phyloP scores from a whole-genome alignment of 768 basidiomycete genomes.

The Amanita molliuscula region DNA sequence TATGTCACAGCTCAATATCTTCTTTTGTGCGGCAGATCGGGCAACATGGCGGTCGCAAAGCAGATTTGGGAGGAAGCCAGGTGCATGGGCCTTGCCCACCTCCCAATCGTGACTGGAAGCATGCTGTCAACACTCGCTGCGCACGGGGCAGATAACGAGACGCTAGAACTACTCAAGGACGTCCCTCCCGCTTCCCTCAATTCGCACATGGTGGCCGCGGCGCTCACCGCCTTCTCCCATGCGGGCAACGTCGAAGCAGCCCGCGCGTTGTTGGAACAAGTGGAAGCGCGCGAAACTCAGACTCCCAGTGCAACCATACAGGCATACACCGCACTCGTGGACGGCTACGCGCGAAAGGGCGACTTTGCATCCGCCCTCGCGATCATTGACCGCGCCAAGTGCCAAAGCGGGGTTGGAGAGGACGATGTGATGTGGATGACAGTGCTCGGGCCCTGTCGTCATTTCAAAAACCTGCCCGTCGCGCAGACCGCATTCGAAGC shows the following conservation, averaged over 20 bases:
- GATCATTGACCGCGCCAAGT: conserved; percentile 15
- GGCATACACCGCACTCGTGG: conserved; percentile 16
- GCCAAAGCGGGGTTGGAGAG: conserved; percentile 13
- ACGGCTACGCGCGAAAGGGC: conserved; percentile 13
- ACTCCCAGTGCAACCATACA: conserved; percentile 11
- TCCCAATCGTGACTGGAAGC: conserved; percentile 14
- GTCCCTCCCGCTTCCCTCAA: conserved; percentile 16
- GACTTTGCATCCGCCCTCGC: conserved; percentile 16
- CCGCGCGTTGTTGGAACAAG: conserved; percentile 15
- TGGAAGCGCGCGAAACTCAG: conserved; percentile 12
- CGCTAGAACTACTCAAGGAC: conserved; percentile 13
- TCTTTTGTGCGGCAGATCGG: conserved; percentile 14
- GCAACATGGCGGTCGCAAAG: conserved; percentile 13
- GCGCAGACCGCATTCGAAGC: conserved; percentile 15
- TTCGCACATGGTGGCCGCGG: conserved; percentile 16
- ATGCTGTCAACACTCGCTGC: conserved; percentile 14
- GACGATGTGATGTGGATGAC: conserved; percentile 17
- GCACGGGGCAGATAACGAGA: conserved; percentile 14
- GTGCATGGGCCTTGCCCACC: conserved; percentile 14
- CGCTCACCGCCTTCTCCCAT: conserved; percentile 16
- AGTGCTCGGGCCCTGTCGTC: conserved; percentile 15
- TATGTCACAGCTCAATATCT: conserved; percentile 14
- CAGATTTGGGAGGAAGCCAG: conserved; percentile 15
- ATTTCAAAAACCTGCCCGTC: conserved; percentile 15
- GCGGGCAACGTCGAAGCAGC: conserved; percentile 16